Conservation (phyloP, 495 filamentous ascomycete genomes). For the Trypethelium eluteriae region DNA sequence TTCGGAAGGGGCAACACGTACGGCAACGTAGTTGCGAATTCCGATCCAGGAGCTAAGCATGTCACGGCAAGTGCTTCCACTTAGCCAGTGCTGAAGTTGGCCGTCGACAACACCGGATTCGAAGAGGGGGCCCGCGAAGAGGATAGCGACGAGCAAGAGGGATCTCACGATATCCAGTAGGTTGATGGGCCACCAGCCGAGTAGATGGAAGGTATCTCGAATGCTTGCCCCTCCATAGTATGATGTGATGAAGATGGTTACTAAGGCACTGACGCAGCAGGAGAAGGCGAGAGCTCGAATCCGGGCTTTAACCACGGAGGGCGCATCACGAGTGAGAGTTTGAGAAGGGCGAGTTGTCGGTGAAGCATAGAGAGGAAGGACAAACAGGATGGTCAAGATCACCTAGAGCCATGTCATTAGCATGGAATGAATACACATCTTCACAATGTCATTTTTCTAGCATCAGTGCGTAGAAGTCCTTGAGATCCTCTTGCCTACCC, state of each 20-base stretch:
- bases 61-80: constrained; percentile 23
- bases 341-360: constrained; percentile 68
- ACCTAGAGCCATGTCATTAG: constrained; percentile 39
- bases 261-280: constrained; percentile 51
- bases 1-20: constrained; percentile 31
- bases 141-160: constrained; percentile 61
- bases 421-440: neutral
- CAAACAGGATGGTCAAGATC: constrained; percentile 74
- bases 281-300: constrained; percentile 69
- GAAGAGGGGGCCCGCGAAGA: constrained; percentile 82
- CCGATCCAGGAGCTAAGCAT: constrained; percentile 41
- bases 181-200: constrained; percentile 70
- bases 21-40: constrained; percentile 55
- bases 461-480: neutral
- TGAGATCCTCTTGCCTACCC: neutral
- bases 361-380: constrained; percentile 84
- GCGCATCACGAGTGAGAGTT: constrained; percentile 77
- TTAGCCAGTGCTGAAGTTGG: constrained; percentile 60
- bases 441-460: neutral
- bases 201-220: constrained; percentile 49
- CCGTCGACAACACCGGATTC: constrained; percentile 63
- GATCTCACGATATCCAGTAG: constrained; percentile 50
- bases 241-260: constrained; percentile 56
- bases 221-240: constrained; percentile 40
- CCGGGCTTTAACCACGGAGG: constrained; percentile 80